Percentiles rank a stretch among this genome's conserved stretches.
These are phyloP conservation scores for Tilletia walkeri DNA, from an alignment of 1,284 basidiomycete species.

Conservation along the genomic window DNA sequence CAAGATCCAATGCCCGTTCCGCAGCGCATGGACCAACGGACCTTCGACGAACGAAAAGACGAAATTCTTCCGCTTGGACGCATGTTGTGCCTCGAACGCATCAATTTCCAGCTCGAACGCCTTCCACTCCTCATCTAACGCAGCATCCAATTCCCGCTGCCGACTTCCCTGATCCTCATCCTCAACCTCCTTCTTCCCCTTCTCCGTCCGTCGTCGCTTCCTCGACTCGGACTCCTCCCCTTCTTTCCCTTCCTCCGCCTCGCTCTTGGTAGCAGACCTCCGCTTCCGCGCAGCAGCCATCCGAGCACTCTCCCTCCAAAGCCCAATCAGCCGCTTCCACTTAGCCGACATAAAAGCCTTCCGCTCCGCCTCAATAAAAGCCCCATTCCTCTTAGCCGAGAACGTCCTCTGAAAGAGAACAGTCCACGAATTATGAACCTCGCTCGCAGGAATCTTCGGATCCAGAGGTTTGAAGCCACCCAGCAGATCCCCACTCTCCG, in stretches of 20 bases:
- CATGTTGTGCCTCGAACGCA: slow-evolving; percentile 67
- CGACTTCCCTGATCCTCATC: slow-evolving; percentile 21
- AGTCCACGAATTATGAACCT: slow-evolving; percentile 74
- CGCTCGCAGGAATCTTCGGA: slow-evolving; percentile 66
- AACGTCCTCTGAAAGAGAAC: slow-evolving; percentile 85
- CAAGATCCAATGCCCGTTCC: slow-evolving; percentile 88
- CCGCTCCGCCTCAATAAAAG: slow-evolving; percentile 78
- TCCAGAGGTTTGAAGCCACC: slow-evolving; percentile 96
- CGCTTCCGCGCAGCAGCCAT: slow-evolving; percentile 53
- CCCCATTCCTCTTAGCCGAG: slow-evolving; percentile 82
- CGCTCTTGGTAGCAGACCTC: not conserved
- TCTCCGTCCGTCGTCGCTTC: slow-evolving; percentile 16
- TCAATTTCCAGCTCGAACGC: slow-evolving; percentile 70
- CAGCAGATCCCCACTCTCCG: slow-evolving; percentile 88
- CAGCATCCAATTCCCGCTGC: not conserved
- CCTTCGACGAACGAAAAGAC: slow-evolving; percentile 91
- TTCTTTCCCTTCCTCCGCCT: not conserved
- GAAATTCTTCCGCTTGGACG: slow-evolving; percentile 41
- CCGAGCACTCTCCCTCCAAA: slow-evolving; percentile 78
- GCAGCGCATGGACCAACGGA: slow-evolving; percentile 86
- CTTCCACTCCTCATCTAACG: slow-evolving; percentile 40
- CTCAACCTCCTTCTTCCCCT: not conserved
- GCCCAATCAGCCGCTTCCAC: slow-evolving; percentile 78
- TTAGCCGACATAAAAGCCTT: slow-evolving; percentile 78
- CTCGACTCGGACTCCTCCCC: not conserved